phyloP scores from a whole-genome alignment of 306 rosid genomes.

The Cucurbita ficifolia region DNA sequence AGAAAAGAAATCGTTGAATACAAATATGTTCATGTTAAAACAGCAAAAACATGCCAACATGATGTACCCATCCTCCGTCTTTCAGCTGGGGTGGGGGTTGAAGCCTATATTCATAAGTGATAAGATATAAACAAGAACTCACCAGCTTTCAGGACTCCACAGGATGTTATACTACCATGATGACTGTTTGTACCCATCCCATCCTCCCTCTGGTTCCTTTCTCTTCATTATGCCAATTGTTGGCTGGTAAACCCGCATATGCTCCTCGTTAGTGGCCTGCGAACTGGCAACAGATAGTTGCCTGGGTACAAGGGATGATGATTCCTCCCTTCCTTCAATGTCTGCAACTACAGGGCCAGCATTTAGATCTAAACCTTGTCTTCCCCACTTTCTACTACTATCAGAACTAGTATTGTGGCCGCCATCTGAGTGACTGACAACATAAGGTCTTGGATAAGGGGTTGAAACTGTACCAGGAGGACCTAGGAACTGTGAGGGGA shows the following conservation, averaged over 20 bases:
- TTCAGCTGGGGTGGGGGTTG: neutral
- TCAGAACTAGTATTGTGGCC: slow-evolving; percentile 33
- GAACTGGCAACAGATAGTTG: slow-evolving; percentile 52
- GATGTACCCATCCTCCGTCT: neutral
- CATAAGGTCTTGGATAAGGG: slow-evolving; percentile 43
- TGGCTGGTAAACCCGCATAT: slow-evolving; percentile 35
- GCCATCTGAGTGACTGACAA: slow-evolving; percentile 35
- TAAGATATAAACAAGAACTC: slow-evolving; percentile 21
- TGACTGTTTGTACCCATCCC: slow-evolving; percentile 48
- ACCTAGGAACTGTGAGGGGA: slow-evolving; percentile 41
- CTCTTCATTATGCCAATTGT: slow-evolving; percentile 38
- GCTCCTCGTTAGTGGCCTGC: slow-evolving; percentile 41
- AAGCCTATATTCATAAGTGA: slow-evolving; percentile 14
- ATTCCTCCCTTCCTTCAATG: slow-evolving; percentile 48
- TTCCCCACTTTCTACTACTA: slow-evolving; percentile 42
- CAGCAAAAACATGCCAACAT: neutral
- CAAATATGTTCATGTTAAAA: neutral
- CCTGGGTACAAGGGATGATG: slow-evolving; percentile 20
- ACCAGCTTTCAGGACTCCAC: slow-evolving; percentile 19
- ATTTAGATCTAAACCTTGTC: slow-evolving; percentile 61
- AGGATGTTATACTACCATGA: slow-evolving; percentile 34
- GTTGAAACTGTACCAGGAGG: slow-evolving; percentile 42
- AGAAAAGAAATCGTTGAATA: neutral
- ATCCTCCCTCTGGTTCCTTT: slow-evolving; percentile 71
- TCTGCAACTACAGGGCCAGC: slow-evolving; percentile 62